phyloP scores from a whole-genome alignment of 2,329 filamentous ascomycete species.

The Dothidotthia symphoricarpi region DNA sequence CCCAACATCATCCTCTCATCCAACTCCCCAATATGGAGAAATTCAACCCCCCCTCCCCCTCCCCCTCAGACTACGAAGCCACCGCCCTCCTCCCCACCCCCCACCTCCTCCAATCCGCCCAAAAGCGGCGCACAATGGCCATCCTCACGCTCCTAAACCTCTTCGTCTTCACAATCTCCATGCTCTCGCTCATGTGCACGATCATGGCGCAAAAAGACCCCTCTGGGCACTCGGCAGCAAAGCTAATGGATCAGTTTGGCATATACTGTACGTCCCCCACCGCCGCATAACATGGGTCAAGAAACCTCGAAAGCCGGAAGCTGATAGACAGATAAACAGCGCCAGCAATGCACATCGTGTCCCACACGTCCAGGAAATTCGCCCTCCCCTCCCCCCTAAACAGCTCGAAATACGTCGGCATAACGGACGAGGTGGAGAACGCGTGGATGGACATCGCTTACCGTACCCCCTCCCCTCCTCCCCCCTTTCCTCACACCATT shows the following conservation, averaged over 20 bases:
- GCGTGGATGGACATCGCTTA: constrained; percentile 58
- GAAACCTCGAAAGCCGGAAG: too few species aligned
- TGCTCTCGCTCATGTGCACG: constrained; percentile 31
- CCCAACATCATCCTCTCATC: too few species aligned
- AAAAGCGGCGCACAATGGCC: constrained; percentile 24
- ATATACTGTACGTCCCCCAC: constrained; percentile 24
- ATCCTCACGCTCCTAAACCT: constrained; percentile 36
- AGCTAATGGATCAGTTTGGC: constrained; percentile 34
- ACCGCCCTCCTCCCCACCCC: constrained; percentile 30
- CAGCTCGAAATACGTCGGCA: constrained; percentile 52
- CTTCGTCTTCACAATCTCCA: constrained; percentile 34
- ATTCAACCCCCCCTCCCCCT: constrained; percentile 17
- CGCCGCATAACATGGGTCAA: background rate
- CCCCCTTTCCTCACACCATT: constrained; percentile 5
- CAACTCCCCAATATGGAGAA: constrained; percentile 27
- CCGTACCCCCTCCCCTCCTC: constrained; percentile 24
- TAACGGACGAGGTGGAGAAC: constrained; percentile 56
- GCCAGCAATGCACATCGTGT: constrained; percentile 31
- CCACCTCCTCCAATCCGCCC: constrained; percentile 18
- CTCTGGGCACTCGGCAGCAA: constrained; percentile 24
- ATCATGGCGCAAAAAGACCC: constrained; percentile 32
- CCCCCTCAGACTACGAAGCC: constrained; percentile 27
- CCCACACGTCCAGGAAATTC: constrained; percentile 30
- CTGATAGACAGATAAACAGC: too few species aligned
- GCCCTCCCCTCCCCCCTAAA: constrained; percentile 30